A percentile compares a stretch with the other conserved stretches of the same genome.
phyloP scores from a whole-genome alignment of 306 rosid genomes.

The Vicia villosa region DNA sequence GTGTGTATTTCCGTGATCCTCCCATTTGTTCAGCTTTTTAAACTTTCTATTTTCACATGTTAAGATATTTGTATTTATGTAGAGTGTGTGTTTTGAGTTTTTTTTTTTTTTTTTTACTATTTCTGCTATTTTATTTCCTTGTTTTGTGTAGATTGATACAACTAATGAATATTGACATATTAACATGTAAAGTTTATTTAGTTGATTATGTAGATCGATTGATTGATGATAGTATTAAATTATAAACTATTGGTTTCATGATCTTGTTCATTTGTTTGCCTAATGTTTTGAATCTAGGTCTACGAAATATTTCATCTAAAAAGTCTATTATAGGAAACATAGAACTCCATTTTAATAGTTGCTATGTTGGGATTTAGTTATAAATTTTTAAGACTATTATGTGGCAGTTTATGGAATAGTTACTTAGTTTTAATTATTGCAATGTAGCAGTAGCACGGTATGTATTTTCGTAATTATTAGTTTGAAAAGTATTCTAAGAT shows the following conservation, averaged over 20 bases:
- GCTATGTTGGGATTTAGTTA: background rate
- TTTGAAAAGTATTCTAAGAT: background rate
- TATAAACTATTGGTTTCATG: background rate
- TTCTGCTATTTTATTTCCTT: background rate
- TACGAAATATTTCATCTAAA: background rate
- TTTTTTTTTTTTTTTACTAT: background rate
- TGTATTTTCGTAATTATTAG: background rate
- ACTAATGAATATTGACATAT: background rate
- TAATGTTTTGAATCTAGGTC: background rate
- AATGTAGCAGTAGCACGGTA: background rate
- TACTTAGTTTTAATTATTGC: background rate
- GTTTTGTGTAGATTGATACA: conserved; percentile 11
- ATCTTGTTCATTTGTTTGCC: background rate
- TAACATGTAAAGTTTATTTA: background rate
- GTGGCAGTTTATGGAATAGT: background rate
- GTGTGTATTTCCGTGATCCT: background rate
- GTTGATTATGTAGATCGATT: conserved; percentile 9
- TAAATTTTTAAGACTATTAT: background rate
- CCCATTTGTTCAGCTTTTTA: background rate
- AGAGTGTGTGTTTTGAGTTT: background rate
- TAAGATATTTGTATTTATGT: conserved; percentile 6
- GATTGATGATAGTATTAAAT: background rate
- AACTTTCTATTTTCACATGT: background rate
- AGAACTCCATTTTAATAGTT: background rate
- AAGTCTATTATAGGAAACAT: background rate